Conservation (phyloP, 2,329 filamentous ascomycete genomes). For the Apiospora rasikravindrae region DNA sequence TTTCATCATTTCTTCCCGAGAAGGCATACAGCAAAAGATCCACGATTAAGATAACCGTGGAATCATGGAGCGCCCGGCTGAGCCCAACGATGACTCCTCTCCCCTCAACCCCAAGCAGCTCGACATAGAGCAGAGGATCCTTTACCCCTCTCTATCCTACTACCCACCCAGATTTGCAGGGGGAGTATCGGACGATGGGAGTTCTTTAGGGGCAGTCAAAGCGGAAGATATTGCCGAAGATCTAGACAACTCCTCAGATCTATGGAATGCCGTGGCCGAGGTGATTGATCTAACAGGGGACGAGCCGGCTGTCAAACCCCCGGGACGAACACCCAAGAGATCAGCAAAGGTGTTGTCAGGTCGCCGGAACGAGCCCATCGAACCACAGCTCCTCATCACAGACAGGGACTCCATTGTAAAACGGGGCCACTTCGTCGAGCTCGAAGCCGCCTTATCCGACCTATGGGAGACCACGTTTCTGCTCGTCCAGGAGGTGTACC, state of each 20-base stretch:
- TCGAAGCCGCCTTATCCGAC: background rate
- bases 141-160: background rate
- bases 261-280: background rate
- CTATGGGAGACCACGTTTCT: background rate
- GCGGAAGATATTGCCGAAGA: background rate
- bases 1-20: too few species aligned
- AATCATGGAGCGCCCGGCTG: background rate
- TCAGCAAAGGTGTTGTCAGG: background rate
- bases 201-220: background rate
- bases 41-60: background rate
- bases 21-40: background rate
- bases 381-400: background rate
- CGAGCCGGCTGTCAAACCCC: background rate
- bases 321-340: background rate
- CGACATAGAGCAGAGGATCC: background rate
- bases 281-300: slow-evolving; percentile 16
- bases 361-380: background rate
- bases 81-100: background rate
- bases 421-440: background rate
- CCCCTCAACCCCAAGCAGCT: background rate
- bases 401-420: background rate
- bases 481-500: slow-evolving; percentile 6
- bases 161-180: background rate
- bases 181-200: fast-evolving
- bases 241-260: background rate